These are phyloP conservation scores for Plantago coronopus DNA, from an alignment of 305 asterid genomes.

Conservation along the genomic window DNA sequence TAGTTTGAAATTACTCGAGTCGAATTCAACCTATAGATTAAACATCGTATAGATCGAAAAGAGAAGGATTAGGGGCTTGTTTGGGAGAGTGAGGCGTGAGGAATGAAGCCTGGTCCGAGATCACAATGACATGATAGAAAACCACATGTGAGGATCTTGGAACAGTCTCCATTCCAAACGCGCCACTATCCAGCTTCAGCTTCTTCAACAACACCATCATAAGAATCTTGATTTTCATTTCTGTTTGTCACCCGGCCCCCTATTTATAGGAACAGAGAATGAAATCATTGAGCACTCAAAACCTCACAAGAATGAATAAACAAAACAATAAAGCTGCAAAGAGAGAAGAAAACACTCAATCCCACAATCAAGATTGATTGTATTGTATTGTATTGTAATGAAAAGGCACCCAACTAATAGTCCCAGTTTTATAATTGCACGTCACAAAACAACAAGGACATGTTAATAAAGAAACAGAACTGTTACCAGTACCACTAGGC, in stretches of 20 bases:
- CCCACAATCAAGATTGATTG: conserved; percentile 7
- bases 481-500: too few species aligned
- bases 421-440: conserved; percentile 8
- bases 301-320: conserved; percentile 14
- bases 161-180: conserved; percentile 91
- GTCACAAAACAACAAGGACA: conserved; percentile 21
- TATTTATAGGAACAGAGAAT: conserved; percentile 23
- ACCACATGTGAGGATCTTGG: conserved; percentile 47
- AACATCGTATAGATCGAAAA: too few species aligned
- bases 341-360: conserved; percentile 21
- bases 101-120: conserved; percentile 99
- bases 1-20: too few species aligned
- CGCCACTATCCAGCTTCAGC: conserved; percentile 32
- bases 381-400: too few species aligned
- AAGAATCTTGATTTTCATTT: background rate
- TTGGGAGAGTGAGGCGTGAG: conserved; percentile 35
- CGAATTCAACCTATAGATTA: too few species aligned
- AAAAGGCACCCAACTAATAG: conserved; percentile 3
- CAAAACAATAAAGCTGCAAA: background rate
- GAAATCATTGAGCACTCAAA: conserved; percentile 33
- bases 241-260: conserved; percentile 6
- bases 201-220: conserved; percentile 11
- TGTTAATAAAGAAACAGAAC: too few species aligned
- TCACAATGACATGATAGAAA: conserved; percentile 20
- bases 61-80: background rate